A percentile compares a stretch with the other conserved stretches of the same genome.
Evolutionary conservation across 2,329 filamentous ascomycete species (phyloP).

Genomic region (Cucurbitaria berberidis): DNA sequence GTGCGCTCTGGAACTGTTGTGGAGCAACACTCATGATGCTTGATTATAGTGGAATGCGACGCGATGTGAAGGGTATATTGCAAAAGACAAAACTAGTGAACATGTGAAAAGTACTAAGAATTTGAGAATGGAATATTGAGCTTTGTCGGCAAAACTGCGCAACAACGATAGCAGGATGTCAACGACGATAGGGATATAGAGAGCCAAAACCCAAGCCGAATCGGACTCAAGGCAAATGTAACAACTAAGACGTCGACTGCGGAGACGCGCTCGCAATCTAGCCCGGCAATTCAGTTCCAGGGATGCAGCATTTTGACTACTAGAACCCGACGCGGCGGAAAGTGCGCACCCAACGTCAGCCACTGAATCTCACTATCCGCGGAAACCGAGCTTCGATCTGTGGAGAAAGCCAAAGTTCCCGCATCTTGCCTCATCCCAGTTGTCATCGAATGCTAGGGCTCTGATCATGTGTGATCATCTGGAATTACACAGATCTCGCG

Average conservation of each 20-base stretch:
- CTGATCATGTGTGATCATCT: constrained; percentile 10
- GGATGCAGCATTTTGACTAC: constrained; percentile 12
- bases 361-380: constrained; percentile 16
- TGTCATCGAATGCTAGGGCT: constrained; percentile 4
- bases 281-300: background rate
- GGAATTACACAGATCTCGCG: constrained; percentile 22
- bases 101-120: background rate
- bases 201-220: background rate
- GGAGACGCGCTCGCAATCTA: background rate
- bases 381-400: constrained; percentile 26
- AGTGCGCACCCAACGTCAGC: constrained; percentile 15
- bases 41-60: background rate
- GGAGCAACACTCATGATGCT: constrained; percentile 27
- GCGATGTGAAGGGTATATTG: constrained; percentile 1
- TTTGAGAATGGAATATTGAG: background rate
- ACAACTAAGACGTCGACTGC: background rate
- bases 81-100: background rate
- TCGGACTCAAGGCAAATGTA: constrained; percentile 2
- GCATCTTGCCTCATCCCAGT: constrained; percentile 22
- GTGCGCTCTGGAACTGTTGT: constrained; percentile 17
- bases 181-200: background rate
- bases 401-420: constrained; percentile 23
- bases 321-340: constrained; percentile 15
- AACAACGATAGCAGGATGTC: background rate
- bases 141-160: background rate